Evolutionary conservation across 768 basidiomycete genomes (phyloP).

Genomic region (Trametes cubensis): DNA sequence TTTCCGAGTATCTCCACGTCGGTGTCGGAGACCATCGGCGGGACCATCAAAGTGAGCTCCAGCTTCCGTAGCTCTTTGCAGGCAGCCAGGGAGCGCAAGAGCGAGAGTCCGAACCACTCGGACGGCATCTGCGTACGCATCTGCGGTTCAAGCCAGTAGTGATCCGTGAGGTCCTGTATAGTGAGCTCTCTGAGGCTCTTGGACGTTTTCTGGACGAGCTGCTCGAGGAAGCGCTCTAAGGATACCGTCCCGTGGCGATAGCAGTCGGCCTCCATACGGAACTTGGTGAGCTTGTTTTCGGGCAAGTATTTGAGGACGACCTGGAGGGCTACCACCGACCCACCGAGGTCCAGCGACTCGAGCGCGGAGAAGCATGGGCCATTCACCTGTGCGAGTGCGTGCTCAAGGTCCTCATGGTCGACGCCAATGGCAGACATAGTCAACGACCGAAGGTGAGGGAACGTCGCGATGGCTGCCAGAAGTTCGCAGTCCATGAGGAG

Average conservation of each 20-base stretch:
- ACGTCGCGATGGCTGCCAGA: slow-evolving; percentile 24
- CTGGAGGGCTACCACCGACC: slow-evolving; percentile 16
- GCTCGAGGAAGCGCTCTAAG: slow-evolving; percentile 25
- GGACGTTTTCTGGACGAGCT: slow-evolving; percentile 24
- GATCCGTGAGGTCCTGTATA: slow-evolving; percentile 26
- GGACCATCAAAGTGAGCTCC: slow-evolving; percentile 29
- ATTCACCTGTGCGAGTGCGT: slow-evolving; percentile 10
- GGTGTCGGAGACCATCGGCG: slow-evolving; percentile 31
- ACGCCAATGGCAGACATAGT: slow-evolving; percentile 24
- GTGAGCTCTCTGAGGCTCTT: slow-evolving; percentile 27
- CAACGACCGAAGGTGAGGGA: slow-evolving; percentile 26
- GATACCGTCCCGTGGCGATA: slow-evolving; percentile 11
- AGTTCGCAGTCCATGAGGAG: slow-evolving; percentile 18
- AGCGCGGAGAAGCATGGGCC: slow-evolving; percentile 22
- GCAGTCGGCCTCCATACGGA: slow-evolving; percentile 25
- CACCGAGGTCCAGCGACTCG: slow-evolving; percentile 25
- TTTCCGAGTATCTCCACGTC: slow-evolving; percentile 31
- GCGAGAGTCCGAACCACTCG: slow-evolving; percentile 27
- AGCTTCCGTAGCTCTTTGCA: slow-evolving; percentile 31
- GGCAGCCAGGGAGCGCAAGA: slow-evolving; percentile 32
- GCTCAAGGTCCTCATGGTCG: slow-evolving; percentile 21
- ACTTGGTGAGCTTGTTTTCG: slow-evolving; percentile 15
- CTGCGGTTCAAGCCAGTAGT: slow-evolving; percentile 8
- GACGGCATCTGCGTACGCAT: neutral
- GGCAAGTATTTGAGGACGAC: slow-evolving; percentile 25